Evolutionary conservation across 2,329 filamentous ascomycete genomes (phyloP), one percentile per base, ranked within the genome.

Genomic region (Talaromyces pinophilus): DNA sequence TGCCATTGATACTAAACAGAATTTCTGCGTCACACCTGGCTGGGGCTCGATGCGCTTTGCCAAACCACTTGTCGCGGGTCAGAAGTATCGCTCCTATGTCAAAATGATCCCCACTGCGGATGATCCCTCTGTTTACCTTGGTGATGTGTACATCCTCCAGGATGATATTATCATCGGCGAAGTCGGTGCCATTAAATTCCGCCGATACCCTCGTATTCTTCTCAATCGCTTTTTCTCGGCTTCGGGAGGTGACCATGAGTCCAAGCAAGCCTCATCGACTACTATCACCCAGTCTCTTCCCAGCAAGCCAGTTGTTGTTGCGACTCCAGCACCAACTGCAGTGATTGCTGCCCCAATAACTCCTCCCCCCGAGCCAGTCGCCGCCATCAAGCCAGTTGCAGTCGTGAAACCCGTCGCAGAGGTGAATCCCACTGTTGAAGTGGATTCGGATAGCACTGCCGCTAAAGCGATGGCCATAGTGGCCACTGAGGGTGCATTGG

Each of bases 161-260:
- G 71, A 71, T 4, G 69, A 76, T 59, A 68, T 35, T 17, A 63
- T 67, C 42, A 28, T 67, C 30, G 65, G 65, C 17, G 28, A 60
- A 15, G 54, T 67, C 3, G 33, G 42, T 28, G 61, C 60, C 17
- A 59, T 67, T 1, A n/a, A 70, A 52, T 69, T 71, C 64, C 68
- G 60, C 62, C 63, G 63, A 0, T 65, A 69, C 19, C 69, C 70
- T 22, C 69, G 69, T 17, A 57, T 59, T 30, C 63, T 69, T 11
- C 65, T 71, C 22, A 65, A 60, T 25, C 48, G 74, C 0, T 81
- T 82, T 72, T 81, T 82, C 71, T 78, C 76, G 3, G 67, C 75
- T 1, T 71, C 74, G 1, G 76, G 38, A 6, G 38, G 38, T 13
- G 42, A 19, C 42, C 15, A 44, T 44, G 42, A 44, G 15, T 19